These are phyloP conservation scores for Fonsecaea nubica DNA, from an alignment of 2,329 filamentous ascomycete genomes.

Conservation along the genomic window DNA sequence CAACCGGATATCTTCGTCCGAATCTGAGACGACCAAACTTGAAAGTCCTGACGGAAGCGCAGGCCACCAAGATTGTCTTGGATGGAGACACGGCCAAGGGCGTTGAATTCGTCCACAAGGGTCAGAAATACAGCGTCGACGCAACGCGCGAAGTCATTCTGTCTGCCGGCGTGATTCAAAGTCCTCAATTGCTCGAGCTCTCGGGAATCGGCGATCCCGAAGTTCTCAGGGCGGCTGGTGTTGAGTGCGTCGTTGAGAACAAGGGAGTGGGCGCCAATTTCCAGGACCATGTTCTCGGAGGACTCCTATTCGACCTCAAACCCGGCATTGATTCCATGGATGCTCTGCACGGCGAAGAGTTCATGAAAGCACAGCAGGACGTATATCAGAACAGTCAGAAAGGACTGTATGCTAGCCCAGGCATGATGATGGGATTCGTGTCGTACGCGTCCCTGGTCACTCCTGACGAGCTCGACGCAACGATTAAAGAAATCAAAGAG, in stretches of 20 bases:
- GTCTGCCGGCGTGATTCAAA: conserved; percentile 63
- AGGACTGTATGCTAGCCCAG: conserved; percentile 44
- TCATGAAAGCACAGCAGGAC: conserved; percentile 44
- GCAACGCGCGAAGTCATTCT: conserved; percentile 62
- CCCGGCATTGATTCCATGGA: conserved; percentile 45
- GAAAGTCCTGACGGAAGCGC: conserved; percentile 53
- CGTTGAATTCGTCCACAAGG: conserved; percentile 52
- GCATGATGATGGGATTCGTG: conserved; percentile 48
- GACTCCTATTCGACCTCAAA: conserved; percentile 39
- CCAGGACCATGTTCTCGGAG: conserved; percentile 51
- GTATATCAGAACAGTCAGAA: conserved; percentile 43
- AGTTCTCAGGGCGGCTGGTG: conserved; percentile 49
- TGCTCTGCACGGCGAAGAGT: conserved; percentile 46
- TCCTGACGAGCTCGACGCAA: conserved; percentile 43
- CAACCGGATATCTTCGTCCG: conserved; percentile 48
- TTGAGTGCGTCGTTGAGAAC: conserved; percentile 53
- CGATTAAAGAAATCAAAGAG: conserved; percentile 42
- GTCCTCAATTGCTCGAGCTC: conserved; percentile 65
- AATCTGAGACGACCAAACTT: conserved; percentile 52
- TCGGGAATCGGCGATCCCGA: conserved; percentile 63
- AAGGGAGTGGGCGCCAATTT: conserved; percentile 57
- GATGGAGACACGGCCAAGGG: conserved; percentile 46
- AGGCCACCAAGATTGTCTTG: conserved; percentile 47
- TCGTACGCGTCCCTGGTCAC: conserved; percentile 47
- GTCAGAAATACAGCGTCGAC: conserved; percentile 46